phyloP scores from a whole-genome alignment of 2,329 filamentous ascomycete genomes.

The Diplocarpon rosae region DNA sequence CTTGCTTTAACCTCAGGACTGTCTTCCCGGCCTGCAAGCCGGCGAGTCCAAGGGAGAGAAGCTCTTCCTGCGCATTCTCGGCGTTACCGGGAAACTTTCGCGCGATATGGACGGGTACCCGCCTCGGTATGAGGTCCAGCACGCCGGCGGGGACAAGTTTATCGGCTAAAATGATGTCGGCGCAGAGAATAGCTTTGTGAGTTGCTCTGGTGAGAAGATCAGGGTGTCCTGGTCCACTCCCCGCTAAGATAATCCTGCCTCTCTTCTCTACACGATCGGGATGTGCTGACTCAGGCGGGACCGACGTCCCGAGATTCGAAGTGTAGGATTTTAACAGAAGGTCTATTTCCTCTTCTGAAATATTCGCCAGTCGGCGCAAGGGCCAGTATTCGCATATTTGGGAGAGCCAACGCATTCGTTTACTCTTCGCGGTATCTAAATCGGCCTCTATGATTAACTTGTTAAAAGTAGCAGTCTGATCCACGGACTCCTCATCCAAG shows the following conservation, averaged over 20 bases:
- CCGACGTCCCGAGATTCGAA: constrained; percentile 22
- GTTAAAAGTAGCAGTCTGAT: constrained; percentile 78
- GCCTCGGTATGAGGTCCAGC: constrained; percentile 78
- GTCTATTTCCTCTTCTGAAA: constrained; percentile 72
- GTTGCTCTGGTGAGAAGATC: constrained; percentile 80
- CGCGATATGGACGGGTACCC: constrained; percentile 82
- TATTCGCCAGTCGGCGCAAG: constrained; percentile 64
- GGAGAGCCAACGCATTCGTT: constrained; percentile 83
- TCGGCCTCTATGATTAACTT: constrained; percentile 66
- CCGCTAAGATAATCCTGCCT: constrained; percentile 77
- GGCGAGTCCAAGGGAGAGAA: constrained; percentile 65
- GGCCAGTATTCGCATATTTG: constrained; percentile 99
- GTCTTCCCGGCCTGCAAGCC: constrained; percentile 60
- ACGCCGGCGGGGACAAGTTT: constrained; percentile 79
- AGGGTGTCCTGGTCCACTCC: constrained; percentile 85
- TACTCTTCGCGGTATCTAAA: constrained; percentile 59
- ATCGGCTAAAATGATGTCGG: constrained; percentile 73
- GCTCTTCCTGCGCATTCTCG: constrained; percentile 82
- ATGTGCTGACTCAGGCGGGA: constrained; percentile 22
- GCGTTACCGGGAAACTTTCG: constrained; percentile 97
- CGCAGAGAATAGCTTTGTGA: constrained; percentile 61
- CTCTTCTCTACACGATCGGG: constrained; percentile 27
- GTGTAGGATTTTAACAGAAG: constrained; percentile 64
- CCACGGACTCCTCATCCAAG: constrained; percentile 45
- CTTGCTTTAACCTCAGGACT: constrained; percentile 87